Evolutionary conservation across 257 asterid genomes (phyloP).

Genomic region (Apocynum venetum): DNA sequence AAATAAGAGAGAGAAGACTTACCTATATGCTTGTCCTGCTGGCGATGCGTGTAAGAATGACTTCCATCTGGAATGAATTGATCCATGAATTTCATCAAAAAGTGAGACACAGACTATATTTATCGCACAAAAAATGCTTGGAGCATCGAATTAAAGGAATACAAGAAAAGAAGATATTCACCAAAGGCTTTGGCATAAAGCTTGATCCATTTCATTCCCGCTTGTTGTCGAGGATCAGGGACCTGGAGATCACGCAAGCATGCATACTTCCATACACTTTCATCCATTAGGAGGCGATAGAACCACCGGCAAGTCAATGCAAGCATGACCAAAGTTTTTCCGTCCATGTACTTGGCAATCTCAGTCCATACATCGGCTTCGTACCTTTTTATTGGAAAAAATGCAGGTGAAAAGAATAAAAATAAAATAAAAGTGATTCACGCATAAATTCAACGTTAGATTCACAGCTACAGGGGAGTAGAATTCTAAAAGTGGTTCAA

Average conservation of each 20-base stretch:
- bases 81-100: constrained; percentile 15
- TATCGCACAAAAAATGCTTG: constrained; percentile 5
- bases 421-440: not conserved
- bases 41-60: constrained; percentile 74
- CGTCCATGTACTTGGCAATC: constrained; percentile 89
- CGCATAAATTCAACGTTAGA: not conserved
- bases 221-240: constrained; percentile 65
- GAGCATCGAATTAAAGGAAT: not conserved
- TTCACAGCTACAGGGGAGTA: not conserved
- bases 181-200: constrained; percentile 83
- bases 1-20: constrained; percentile 19
- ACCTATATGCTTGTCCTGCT: constrained; percentile 95
- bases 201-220: constrained; percentile 66
- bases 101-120: not conserved
- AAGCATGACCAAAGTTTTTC: constrained; percentile 84
- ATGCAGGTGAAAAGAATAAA: not conserved
- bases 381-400: constrained; percentile 41
- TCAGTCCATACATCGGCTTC: constrained; percentile 94
- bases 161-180: constrained; percentile 25
- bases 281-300: constrained; percentile 58
- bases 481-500: not conserved
- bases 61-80: constrained; percentile 74
- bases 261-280: constrained; percentile 76
- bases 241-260: constrained; percentile 93
- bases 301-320: constrained; percentile 81